Evolutionary conservation across 225 moss, liverwort and hornwort species (phyloP), one percentile per base, ranked within the genome.

Genomic region (Sphagnum tenellum): DNA sequence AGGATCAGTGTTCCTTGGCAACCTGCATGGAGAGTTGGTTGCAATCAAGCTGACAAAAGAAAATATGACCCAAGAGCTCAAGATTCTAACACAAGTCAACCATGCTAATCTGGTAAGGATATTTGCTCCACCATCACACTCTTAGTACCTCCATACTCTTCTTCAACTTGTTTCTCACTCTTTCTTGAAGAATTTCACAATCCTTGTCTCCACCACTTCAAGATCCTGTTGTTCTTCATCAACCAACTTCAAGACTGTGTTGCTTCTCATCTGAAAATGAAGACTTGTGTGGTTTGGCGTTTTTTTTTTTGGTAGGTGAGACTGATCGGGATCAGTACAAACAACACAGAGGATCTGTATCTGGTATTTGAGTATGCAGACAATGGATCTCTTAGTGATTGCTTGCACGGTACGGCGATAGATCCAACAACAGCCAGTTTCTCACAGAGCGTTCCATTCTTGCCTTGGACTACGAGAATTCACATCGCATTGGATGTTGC

Each of bases 41-140:
- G 92, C 96, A 5, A 84, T 96, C 81, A 96, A 96, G 74, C 96
- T 92, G 72, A 96, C 89, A 86, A 96, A 89, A 69, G 92, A 87
- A 47, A 89, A 73, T 67, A 81, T 89, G 89, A 84, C 92, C 12
- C 85, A 96, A 55, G 96, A 96, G 87, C 77, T 96, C 63, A 96
- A 77, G 57, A 88, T 92, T 3, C 77, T 96, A n/a, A 90, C 86
- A 77, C 86, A 88, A 78, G 96, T 96, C 44, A 92, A 96, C 66
- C 96, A 96, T 60, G 88, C 79, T 71, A 96, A 92, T 67, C 74
- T 96, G 69, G 86, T 69, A 29, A 29, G 29, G 29, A 29, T 29
- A 29, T 29, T 29, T 29, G 29, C 29, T 29, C 29, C 29, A 29
- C 29, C 29, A 29, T 29, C 29, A 29, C 29, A 29, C 29, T 29